These are phyloP conservation scores for Schizonepeta tenuifolia DNA, from an alignment of 257 asterid genomes.

Conservation along the genomic window DNA sequence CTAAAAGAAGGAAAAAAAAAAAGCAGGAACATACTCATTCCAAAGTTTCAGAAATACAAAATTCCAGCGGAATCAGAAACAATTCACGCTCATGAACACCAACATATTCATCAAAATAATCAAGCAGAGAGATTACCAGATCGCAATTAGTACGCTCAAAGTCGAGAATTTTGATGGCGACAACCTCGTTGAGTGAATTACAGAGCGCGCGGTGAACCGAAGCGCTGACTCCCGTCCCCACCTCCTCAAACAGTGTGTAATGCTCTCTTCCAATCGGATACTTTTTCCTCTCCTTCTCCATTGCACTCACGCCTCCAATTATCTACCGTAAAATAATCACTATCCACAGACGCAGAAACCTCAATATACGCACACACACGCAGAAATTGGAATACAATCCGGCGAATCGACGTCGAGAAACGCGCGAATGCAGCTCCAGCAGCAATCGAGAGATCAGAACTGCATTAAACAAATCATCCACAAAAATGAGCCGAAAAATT, in stretches of 20 bases:
- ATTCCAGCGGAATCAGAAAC: not conserved
- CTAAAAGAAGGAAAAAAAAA: no score
- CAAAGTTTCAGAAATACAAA: not conserved
- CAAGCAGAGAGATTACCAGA: conserved; percentile 58
- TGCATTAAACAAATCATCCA: conserved; percentile 36
- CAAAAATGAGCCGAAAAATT: conserved; percentile 14
- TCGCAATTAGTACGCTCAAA: conserved; percentile 86
- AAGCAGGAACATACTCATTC: not conserved
- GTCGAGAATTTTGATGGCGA: conserved; percentile 90
- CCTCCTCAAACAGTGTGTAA: conserved; percentile 77
- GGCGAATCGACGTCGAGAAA: conserved; percentile 40
- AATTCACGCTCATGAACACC: conserved; percentile 4
- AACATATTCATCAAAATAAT: not conserved
- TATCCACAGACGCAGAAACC: conserved; percentile 11
- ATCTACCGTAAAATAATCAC: not conserved
- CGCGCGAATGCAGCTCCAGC: conserved; percentile 44
- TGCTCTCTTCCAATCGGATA: conserved; percentile 93
- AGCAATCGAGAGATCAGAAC: conserved; percentile 43
- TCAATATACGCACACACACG: conserved; percentile 7
- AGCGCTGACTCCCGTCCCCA: conserved; percentile 94
- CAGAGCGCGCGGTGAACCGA: conserved; percentile 89
- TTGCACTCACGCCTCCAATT: conserved; percentile 27
- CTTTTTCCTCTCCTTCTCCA: conserved; percentile 80
- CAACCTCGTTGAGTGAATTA: conserved; percentile 63
- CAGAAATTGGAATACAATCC: not conserved